phyloP scores from a whole-genome alignment of 164 flowering plant genomes.

The Aristolochia contorta region DNA sequence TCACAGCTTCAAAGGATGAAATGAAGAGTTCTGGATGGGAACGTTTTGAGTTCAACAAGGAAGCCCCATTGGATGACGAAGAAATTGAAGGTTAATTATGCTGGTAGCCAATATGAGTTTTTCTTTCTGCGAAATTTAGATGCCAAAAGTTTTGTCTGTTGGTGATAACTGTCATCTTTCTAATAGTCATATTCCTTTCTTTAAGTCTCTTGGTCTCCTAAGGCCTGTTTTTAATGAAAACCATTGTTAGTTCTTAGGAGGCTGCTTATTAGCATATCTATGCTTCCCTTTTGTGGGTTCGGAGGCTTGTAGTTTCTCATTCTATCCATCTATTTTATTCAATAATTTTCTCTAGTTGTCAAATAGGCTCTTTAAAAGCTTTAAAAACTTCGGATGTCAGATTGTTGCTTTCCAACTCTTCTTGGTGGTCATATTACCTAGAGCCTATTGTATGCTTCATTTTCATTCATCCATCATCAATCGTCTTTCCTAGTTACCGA shows the following conservation, averaged over 20 bases:
- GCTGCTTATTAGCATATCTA: neutral
- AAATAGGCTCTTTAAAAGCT: too few relatives aligned
- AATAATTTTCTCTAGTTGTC: neutral
- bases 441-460: too few relatives aligned
- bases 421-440: neutral
- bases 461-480: neutral
- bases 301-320: neutral
- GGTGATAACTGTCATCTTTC: neutral
- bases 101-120: neutral
- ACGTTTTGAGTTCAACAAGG: conserved; percentile 88
- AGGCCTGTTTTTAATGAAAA: neutral
- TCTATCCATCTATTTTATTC: neutral
- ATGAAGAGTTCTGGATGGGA: conserved; percentile 71
- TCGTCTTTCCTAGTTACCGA: neutral
- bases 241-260: neutral
- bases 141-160: neutral
- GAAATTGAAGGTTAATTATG: conserved; percentile 64
- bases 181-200: neutral
- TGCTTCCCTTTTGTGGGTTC: neutral
- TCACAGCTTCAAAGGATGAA: conserved; percentile 6
- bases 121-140: neutral
- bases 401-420: neutral
- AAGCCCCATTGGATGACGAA: conserved; percentile 92
- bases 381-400: neutral
- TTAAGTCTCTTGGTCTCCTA: neutral